phyloP scores from a whole-genome alignment of 2,329 filamentous ascomycete species.

The Didymella sp. region DNA sequence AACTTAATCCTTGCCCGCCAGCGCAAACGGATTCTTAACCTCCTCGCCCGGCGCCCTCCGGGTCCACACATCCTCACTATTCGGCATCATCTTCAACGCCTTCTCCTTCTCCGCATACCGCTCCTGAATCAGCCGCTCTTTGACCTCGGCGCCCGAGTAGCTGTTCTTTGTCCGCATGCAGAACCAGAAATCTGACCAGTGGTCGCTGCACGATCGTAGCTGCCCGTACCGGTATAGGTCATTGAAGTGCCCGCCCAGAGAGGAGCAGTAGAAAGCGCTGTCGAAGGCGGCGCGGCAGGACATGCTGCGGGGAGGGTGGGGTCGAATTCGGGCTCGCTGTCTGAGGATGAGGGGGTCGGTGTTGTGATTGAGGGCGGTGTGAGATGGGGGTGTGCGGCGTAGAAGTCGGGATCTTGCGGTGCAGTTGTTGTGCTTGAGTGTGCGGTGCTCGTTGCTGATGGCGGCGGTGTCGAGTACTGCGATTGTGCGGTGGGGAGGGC shows the following conservation, averaged over 20 bases:
- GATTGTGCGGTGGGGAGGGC: constrained; percentile 27
- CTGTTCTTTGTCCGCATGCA: constrained; percentile 82
- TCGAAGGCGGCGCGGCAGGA: constrained; percentile 92
- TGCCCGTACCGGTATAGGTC: constrained; percentile 87
- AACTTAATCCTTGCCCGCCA: constrained; percentile 21
- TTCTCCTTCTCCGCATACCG: constrained; percentile 72
- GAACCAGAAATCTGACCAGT: constrained; percentile 96
- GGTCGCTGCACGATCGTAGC: constrained; percentile 77
- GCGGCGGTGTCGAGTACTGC: constrained; percentile 23
- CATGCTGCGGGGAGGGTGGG: constrained; percentile 76
- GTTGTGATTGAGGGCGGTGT: constrained; percentile 37
- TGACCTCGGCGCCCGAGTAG: constrained; percentile 62
- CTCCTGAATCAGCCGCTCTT: constrained; percentile 66
- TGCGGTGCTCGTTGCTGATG: constrained; percentile 19
- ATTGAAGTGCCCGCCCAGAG: constrained; percentile 88
- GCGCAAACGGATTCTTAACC: constrained; percentile 37
- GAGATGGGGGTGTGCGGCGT: constrained; percentile 60
- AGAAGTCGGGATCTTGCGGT: constrained; percentile 60
- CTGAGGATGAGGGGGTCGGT: constrained; percentile 1
- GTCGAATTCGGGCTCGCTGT: constrained; percentile 23
- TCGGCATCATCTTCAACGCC: constrained; percentile 72
- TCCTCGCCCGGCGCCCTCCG: constrained; percentile 61
- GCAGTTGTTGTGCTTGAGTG: constrained; percentile 44
- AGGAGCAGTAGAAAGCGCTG: constrained; percentile 91
- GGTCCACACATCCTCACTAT: constrained; percentile 91